Evolutionary conservation across 2,329 filamentous ascomycete species (phyloP), one percentile per base, ranked within the genome.

Genomic region (Aspergillus tubingensis): DNA sequence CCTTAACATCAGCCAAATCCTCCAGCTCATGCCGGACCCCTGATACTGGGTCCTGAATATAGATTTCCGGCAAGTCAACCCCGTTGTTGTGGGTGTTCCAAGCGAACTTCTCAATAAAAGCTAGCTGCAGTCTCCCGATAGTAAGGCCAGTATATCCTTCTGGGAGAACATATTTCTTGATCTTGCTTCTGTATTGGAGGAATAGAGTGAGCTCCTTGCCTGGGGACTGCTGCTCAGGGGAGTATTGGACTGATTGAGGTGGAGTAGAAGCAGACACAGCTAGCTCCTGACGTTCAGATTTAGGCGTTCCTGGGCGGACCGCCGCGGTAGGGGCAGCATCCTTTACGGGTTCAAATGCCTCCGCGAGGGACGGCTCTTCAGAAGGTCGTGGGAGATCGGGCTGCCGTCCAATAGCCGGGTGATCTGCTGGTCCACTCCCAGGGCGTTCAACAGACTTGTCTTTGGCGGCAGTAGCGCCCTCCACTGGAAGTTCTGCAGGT

Each of bases 1-100:
- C 95, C 77, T 96, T 97, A 70, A 99, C 91, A 72, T 99, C 95
- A 17, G 83, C 86, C 30, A 99, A 81, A 72, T 99, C 95, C 74
- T 99, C 95, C 23, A 99, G 80, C 78, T 99, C 95, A 74, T 99
- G 94, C 15, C 95, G 89, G n/a, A 99, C 91, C 0, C 95, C 95
- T 8, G 95, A 98, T 2, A 97, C 85, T 0, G 93, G 90, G 74
- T 99, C 95, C 75, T 99, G 95, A 15, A 99, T 95, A 74, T 99
- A 97, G 15, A 99, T 98, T 69, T 99, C 95, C 0, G 95, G 95
- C 49, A 99, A 80, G 73, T 99, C 95, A 13, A 88, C 86, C 7
- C 95, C 95, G 70, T 97, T 96, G 62, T 92, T 90, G 68, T 98
- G 93, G 0, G 94, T 97, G 69, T 96, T 98, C 93, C 96, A 99